phyloP scores from a whole-genome alignment of 345 rosid genomes.

The Eucalyptus shirleyi region DNA sequence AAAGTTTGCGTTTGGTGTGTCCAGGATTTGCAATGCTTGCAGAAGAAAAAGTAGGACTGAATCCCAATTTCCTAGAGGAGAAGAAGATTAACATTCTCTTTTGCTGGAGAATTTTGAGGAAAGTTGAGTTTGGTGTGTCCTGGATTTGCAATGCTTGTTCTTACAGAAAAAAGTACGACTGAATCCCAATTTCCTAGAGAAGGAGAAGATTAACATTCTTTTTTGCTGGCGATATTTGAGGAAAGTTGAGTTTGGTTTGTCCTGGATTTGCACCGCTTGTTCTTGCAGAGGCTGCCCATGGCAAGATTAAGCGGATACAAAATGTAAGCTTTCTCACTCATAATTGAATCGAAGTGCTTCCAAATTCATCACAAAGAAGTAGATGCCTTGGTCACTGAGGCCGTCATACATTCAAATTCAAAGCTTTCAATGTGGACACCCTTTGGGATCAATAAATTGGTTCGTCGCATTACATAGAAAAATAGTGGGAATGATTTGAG shows the following conservation, averaged over 20 bases:
- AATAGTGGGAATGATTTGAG: fast-evolving
- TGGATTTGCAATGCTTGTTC: not conserved
- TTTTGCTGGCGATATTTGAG: not conserved
- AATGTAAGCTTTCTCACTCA: not conserved
- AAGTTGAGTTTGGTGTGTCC: not conserved
- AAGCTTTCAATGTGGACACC: not conserved
- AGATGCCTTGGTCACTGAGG: not conserved
- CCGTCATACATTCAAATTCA: not conserved
- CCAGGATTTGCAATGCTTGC: not conserved
- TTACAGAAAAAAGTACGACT: not conserved
- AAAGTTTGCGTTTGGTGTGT: not conserved
- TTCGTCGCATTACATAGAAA: not conserved
- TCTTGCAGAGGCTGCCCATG: not conserved
- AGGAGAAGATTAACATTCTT: not conserved
- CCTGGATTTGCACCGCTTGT: not conserved
- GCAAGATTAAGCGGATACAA: not conserved
- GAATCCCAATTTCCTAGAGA: not conserved
- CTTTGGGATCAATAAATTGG: not conserved
- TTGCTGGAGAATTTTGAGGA: not conserved
- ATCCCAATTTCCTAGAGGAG: not conserved
- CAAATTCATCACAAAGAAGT: not conserved
- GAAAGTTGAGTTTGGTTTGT: not conserved
- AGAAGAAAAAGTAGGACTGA: not conserved
- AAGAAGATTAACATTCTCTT: not conserved
- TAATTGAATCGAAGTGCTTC: not conserved